Evolutionary conservation across 805 yeast genomes (phyloP), one percentile per base, ranked within the genome.

Genomic region (Saccharomycopsis fermentans): DNA sequence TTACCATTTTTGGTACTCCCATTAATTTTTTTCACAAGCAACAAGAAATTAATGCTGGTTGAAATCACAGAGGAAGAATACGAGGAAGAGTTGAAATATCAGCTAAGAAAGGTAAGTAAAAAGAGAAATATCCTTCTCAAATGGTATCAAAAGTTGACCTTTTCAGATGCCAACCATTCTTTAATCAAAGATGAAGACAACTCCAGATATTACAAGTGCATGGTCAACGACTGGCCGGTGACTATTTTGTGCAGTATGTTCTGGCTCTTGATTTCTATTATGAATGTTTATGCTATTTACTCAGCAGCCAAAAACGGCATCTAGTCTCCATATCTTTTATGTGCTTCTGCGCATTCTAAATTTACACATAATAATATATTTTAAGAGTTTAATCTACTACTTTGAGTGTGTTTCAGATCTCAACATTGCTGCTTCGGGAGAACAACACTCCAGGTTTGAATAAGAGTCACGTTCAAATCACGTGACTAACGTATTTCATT

Each of bases 1-100:
- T 76, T 90, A 59, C 97, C 97, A 9, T 85, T 90, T 63, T 77
- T 89, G 51, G 81, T 91, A 8, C 92, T 95, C 1, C 97, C 97
- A 5, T 74, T 90, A 67, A 81, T 90, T 54, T 90, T 83, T 67
- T 86, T 90, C 70, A 91, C 97, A 1, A 81, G 88, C 55, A 78
- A 76, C 56, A 83, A 81, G 65, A 69, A 78, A 14, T 79, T 86
- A 54, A 90, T 91, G 97, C 75, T 71, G 54, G 81, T 83, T 5
- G 64, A 58, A 27, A 54, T 48, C 27, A 58, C 32, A n/a, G 58
- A 55, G 4, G 56, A 58, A 6, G 55, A 52, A 34, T 32, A 34
- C 36, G 32, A 52, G 35, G 37, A 27, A 17, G 53, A 50, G 29
- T 35, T 35, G 19, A 35, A 32, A 5, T 35, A 34, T 16, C 29